phyloP scores from a whole-genome alignment of 2,329 filamentous ascomycete genomes.

The Fusarium camptoceras region DNA sequence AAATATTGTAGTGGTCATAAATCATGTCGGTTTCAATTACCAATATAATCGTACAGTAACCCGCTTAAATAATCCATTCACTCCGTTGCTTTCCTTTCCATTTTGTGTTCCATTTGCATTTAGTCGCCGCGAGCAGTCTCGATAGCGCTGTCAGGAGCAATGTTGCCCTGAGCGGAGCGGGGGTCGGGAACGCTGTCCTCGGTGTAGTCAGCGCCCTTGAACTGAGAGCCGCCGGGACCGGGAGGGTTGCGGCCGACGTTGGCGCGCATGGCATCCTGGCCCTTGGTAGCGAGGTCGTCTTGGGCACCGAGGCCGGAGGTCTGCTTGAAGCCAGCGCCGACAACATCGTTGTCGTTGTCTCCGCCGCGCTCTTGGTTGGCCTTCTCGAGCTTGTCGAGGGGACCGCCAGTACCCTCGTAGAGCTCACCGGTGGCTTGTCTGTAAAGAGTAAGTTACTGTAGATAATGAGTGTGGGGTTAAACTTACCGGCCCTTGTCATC shows the following conservation, averaged over 20 bases:
- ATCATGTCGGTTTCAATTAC: constrained; percentile 28
- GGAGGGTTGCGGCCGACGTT: constrained; percentile 55
- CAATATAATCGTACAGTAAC: constrained; percentile 23
- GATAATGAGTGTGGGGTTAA: background rate
- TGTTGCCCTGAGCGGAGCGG: constrained; percentile 56
- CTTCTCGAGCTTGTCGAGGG: constrained; percentile 53
- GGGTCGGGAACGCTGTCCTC: constrained; percentile 57
- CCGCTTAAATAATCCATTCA: constrained; percentile 8
- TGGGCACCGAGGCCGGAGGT: constrained; percentile 40
- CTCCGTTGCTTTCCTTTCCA: background rate
- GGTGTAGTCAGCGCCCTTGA: constrained; percentile 55
- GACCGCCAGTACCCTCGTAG: constrained; percentile 59
- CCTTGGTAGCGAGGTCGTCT: constrained; percentile 51
- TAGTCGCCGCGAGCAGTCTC: constrained; percentile 49
- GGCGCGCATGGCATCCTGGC: constrained; percentile 52
- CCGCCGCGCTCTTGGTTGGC: constrained; percentile 49
- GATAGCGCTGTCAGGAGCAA: constrained; percentile 56
- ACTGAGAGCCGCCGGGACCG: constrained; percentile 53
- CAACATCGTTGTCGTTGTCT: constrained; percentile 54
- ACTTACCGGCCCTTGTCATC: constrained; percentile 60
- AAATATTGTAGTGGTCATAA: constrained; percentile 5
- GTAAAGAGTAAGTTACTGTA: constrained; percentile 21
- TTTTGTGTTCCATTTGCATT: background rate
- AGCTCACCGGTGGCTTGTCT: constrained; percentile 59
- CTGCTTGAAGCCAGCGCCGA: constrained; percentile 40